Percentiles rank a stretch among this genome's conserved stretches.
Conservation (phyloP, 257 asterid species). For the Solanum corneliomulleri region DNA sequence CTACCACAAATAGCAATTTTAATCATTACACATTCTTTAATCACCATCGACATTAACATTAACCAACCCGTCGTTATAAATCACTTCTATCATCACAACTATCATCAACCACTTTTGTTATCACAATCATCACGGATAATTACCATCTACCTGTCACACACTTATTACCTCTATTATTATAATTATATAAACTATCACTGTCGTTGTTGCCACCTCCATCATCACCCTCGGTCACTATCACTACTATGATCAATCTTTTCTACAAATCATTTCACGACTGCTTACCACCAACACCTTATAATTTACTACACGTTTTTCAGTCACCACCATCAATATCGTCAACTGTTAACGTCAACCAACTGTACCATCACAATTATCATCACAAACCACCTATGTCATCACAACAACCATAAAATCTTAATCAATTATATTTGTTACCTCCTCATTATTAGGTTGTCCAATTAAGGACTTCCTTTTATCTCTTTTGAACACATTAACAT, state of each 20-base stretch:
- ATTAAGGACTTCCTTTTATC: not conserved
- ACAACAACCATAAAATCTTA: not conserved
- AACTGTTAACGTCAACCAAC: not conserved
- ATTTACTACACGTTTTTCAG: too few relatives aligned
- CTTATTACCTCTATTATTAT: too few relatives aligned
- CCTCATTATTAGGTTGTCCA: not conserved
- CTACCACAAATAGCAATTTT: not conserved
- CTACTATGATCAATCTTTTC: too few relatives aligned
- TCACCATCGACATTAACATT: not conserved
- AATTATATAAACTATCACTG: too few relatives aligned
- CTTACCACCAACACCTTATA: not conserved
- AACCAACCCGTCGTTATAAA: not conserved
- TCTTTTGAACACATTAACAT: not conserved
- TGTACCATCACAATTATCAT: not conserved
- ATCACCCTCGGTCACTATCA: accelerated
- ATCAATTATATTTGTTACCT: not conserved
- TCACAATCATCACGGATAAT: not conserved
- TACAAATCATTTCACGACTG: too few relatives aligned
- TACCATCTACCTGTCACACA: not conserved
- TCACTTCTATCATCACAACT: too few relatives aligned
- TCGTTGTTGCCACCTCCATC: accelerated
- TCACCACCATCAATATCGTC: not conserved
- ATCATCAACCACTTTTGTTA: not conserved
- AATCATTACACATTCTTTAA: too few relatives aligned
- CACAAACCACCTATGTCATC: not conserved